Conservation (phyloP, 208 protist genomes). For the Leishmania turanica region DNA sequence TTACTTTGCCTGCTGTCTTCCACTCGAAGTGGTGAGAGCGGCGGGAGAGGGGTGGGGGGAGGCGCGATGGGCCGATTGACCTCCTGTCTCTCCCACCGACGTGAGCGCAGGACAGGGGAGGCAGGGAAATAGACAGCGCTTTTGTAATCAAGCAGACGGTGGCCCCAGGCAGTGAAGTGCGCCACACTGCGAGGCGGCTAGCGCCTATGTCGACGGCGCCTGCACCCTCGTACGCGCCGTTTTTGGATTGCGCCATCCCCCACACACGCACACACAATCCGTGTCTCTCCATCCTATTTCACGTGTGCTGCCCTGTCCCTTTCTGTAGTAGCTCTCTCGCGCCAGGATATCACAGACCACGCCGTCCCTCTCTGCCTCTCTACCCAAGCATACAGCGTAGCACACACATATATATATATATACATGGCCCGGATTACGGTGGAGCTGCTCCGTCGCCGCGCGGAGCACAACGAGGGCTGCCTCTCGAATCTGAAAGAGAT, state of each 20-base stretch:
- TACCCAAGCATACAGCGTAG: not conserved
- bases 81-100: not conserved
- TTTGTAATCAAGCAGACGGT: not conserved
- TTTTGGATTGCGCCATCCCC: not conserved
- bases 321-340: not conserved
- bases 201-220: not conserved
- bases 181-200: not conserved
- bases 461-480: slow-evolving; percentile 97
- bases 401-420: not conserved
- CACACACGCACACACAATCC: not conserved
- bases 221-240: not conserved
- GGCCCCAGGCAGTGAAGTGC: not conserved
- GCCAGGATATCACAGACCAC: not conserved
- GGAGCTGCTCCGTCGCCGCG: slow-evolving; percentile 93
- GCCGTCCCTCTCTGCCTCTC: not conserved
- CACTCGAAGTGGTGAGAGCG: not conserved
- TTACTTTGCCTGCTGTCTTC: not conserved
- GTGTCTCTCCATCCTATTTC: not conserved
- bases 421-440: slow-evolving; percentile 87
- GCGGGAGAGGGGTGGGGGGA: not conserved
- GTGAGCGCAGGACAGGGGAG: not conserved
- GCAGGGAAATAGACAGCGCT: not conserved
- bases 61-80: not conserved
- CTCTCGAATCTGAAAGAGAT: slow-evolving; percentile 95
- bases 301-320: not conserved